Percentiles rank a stretch among this genome's conserved stretches.
phyloP scores from a whole-genome alignment of 495 filamentous ascomycete species.

The Aspergillus asperescens region DNA sequence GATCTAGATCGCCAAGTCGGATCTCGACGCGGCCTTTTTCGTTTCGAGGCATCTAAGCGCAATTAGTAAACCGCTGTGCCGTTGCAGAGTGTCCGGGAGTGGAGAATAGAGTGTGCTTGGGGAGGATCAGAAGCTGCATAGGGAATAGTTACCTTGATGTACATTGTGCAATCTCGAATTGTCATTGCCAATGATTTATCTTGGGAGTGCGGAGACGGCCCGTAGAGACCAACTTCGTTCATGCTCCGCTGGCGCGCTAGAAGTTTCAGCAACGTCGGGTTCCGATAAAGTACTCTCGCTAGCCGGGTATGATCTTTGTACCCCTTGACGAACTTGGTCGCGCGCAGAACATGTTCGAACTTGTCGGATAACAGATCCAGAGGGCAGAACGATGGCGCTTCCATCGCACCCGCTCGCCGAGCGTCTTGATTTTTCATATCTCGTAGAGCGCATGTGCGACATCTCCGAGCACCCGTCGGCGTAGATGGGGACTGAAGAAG shows the following conservation, averaged over 20 bases:
- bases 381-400: conserved; percentile 49
- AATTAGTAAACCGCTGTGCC: neutral
- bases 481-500: conserved; percentile 76
- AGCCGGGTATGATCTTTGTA: conserved; percentile 34
- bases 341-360: conserved; percentile 33
- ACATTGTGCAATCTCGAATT: conserved; percentile 80
- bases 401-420: conserved; percentile 18
- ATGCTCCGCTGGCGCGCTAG: conserved; percentile 30
- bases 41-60: conserved; percentile 23
- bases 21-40: conserved; percentile 54
- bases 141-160: conserved; percentile 51
- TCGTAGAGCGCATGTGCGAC: conserved; percentile 79
- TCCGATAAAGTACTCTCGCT: conserved; percentile 33
- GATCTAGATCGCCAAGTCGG: conserved; percentile 79
- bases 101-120: neutral
- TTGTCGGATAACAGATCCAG: conserved; percentile 48
- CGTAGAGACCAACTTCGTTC: conserved; percentile 35
- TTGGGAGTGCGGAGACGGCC: conserved; percentile 27
- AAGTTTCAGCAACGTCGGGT: conserved; percentile 33
- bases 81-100: neutral
- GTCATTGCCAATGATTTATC: conserved; percentile 68
- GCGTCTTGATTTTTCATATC: conserved; percentile 48
- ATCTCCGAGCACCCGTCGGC: conserved; percentile 57
- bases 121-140: neutral
- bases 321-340: conserved; percentile 33